Conservation (phyloP, 305 asterid genomes). For the Monarda citriodora region DNA sequence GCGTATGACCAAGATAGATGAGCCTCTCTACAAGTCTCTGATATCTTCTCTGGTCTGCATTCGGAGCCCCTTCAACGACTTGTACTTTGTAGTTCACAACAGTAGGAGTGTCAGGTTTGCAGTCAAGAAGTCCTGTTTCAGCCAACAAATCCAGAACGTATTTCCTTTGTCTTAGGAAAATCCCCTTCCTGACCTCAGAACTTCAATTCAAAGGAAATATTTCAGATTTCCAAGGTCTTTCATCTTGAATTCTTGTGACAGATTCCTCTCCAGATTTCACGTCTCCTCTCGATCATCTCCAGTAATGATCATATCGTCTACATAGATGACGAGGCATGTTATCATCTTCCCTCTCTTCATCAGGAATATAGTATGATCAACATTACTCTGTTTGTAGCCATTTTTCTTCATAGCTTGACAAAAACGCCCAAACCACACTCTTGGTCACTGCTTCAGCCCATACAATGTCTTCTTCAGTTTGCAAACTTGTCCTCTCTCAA, state of each 20-base stretch:
- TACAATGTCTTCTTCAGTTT: background rate
- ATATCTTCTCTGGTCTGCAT: background rate
- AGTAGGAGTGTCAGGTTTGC: background rate
- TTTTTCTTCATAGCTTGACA: background rate
- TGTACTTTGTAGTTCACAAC: background rate
- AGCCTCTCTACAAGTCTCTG: background rate
- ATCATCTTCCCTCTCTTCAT: background rate
- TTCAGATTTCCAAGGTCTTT: background rate
- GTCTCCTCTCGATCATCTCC: background rate
- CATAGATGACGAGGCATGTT: background rate
- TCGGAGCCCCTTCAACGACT: background rate
- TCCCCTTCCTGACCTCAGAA: background rate
- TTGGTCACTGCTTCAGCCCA: background rate
- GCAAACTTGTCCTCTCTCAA: background rate
- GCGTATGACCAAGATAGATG: background rate
- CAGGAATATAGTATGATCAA: background rate
- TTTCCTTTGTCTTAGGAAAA: background rate
- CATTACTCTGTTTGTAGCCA: background rate
- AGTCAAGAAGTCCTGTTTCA: background rate
- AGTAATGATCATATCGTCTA: background rate
- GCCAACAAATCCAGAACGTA: background rate
- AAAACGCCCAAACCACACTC: background rate
- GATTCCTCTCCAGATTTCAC: background rate
- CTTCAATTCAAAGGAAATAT: background rate
- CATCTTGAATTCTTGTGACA: background rate